Percentiles rank a stretch among this genome's conserved stretches.
Evolutionary conservation across 345 rosid species (phyloP).

Genomic region (Erodium maritimum): DNA sequence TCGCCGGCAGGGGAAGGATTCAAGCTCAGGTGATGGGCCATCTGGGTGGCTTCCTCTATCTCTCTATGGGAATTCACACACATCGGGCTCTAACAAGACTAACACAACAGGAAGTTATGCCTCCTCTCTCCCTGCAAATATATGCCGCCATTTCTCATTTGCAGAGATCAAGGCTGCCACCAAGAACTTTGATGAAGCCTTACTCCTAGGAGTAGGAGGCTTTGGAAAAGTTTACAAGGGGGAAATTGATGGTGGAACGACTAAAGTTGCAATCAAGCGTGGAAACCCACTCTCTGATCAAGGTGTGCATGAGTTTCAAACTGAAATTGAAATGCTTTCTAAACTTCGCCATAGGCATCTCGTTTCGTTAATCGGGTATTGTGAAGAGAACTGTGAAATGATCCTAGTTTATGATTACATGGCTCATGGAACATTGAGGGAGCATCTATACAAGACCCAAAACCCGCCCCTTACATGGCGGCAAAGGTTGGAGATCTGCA

Average conservation of each 20-base stretch:
- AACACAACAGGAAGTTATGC: conserved; percentile 90
- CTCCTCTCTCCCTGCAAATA: conserved; percentile 86
- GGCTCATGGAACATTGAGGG: conserved; percentile 93
- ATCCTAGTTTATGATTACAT: conserved; percentile 93
- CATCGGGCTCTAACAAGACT: conserved; percentile 86
- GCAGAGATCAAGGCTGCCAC: conserved; percentile 96
- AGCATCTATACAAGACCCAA: conserved; percentile 91
- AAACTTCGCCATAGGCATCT: conserved; percentile 95
- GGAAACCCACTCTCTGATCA: conserved; percentile 95
- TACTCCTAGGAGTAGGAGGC: conserved; percentile 91
- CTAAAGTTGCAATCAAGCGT: conserved; percentile 92
- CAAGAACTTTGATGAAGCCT: conserved; percentile 76
- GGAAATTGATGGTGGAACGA: conserved; percentile 76
- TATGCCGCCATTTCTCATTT: conserved; percentile 93
- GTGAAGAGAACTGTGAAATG: conserved; percentile 96
- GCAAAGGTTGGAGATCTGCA: conserved; percentile 97
- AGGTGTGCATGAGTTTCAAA: conserved; percentile 95
- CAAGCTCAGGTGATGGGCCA: conserved; percentile 70
- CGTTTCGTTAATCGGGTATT: conserved; percentile 87
- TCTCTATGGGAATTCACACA: conserved; percentile 83
- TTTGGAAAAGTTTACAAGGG: conserved; percentile 94
- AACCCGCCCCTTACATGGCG: conserved; percentile 85
- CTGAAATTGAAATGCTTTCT: conserved; percentile 96
- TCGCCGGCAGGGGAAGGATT: conserved; percentile 43
- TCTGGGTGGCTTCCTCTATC: conserved; percentile 97